Conservation (phyloP, 108 stramenopile species). For the Skeletonema potamos region DNA sequence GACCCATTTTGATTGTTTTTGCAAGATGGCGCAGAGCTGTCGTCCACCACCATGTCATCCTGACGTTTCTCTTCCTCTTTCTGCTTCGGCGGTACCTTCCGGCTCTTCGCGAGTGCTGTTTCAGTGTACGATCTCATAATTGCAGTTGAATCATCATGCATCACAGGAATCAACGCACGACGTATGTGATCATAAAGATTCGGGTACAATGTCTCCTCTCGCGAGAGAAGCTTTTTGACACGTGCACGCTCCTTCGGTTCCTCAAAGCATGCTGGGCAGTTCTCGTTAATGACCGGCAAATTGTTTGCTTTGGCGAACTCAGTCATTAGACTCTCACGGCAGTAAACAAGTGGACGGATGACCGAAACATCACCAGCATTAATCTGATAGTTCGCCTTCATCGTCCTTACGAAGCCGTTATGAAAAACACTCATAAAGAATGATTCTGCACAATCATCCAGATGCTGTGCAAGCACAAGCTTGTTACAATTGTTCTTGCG, state of each 20-base stretch:
- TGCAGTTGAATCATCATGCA: constrained; percentile 84
- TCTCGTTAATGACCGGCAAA: constrained; percentile 98
- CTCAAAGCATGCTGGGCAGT: constrained; percentile 99
- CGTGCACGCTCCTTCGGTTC: constrained; percentile 98
- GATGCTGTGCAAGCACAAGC: constrained; percentile 96
- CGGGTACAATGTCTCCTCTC: constrained; percentile 91
- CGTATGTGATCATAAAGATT: constrained; percentile 85
- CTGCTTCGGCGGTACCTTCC: constrained; percentile 49
- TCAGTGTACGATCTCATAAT: constrained; percentile 82
- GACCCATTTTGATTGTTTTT: background rate
- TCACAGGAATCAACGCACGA: constrained; percentile 68
- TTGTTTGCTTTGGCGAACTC: constrained; percentile 88
- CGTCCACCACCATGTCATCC: constrained; percentile 6
- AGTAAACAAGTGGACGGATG: constrained; percentile 95
- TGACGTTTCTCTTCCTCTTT: constrained; percentile 1
- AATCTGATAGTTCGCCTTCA: constrained; percentile 96
- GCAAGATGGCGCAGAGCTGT: background rate
- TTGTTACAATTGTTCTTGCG: constrained; percentile 91
- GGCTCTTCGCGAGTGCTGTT: constrained; percentile 76
- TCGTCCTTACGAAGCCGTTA: constrained; percentile 97
- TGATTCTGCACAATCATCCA: constrained; percentile 97
- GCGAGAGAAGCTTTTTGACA: constrained; percentile 89
- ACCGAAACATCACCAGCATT: constrained; percentile 93
- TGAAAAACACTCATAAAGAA: constrained; percentile 98
- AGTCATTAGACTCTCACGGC: constrained; percentile 90